Conservation (phyloP, 2,329 filamentous ascomycete genomes). For the Ascochyta koolunga region DNA sequence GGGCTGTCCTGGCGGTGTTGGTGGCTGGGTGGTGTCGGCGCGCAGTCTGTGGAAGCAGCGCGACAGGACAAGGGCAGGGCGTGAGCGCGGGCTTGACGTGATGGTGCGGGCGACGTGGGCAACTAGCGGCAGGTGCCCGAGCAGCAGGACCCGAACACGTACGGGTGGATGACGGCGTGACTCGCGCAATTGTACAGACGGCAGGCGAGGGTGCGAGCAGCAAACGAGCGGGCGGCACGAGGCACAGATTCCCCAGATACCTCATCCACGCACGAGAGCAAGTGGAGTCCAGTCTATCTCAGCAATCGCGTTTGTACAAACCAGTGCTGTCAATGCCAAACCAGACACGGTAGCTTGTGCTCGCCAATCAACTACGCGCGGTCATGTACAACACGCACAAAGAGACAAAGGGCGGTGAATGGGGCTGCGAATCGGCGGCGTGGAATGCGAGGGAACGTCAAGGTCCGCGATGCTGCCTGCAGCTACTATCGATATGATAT, state of each 20-base stretch:
- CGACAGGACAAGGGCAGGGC: too few relatives aligned
- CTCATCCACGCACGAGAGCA: constrained; percentile 25
- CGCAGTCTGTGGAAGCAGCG: constrained; percentile 7
- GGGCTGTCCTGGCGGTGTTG: neutral
- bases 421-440: constrained; percentile 1
- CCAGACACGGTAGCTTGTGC: constrained; percentile 4
- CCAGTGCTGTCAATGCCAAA: neutral
- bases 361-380: constrained; percentile 9
- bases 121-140: constrained; percentile 24
- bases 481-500: constrained; percentile 1
- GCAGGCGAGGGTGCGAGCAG: constrained; percentile 11
- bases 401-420: constrained; percentile 29
- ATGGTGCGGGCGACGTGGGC: constrained; percentile 29
- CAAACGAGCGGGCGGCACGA: constrained; percentile 23
- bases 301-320: constrained; percentile 3
- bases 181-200: constrained; percentile 19
- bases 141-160: constrained; percentile 8
- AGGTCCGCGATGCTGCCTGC: too few relatives aligned
- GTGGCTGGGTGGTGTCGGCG: constrained; percentile 13
- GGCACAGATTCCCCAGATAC: constrained; percentile 31
- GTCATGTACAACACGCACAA: neutral
- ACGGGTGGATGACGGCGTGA: constrained; percentile 25
- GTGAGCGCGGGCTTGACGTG: constrained; percentile 15
- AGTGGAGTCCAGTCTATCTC: constrained; percentile 1
- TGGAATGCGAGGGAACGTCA: constrained; percentile 16